Conservation (phyloP, 331 rosid species). For the Erythrophleum ivorense region DNA sequence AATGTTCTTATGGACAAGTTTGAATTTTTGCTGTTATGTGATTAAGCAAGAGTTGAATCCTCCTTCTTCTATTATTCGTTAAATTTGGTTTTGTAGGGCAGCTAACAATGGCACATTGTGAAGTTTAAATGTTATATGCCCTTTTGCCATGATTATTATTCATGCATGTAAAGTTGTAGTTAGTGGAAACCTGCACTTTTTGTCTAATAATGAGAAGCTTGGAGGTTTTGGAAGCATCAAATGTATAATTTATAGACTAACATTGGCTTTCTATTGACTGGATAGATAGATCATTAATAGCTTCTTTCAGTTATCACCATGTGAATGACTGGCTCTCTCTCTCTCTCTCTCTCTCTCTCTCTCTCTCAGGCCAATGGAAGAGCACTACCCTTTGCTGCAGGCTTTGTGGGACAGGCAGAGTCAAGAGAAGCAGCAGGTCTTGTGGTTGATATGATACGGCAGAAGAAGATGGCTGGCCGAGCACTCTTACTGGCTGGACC, state of each 20-base stretch:
- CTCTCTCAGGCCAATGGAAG: conserved; percentile 66
- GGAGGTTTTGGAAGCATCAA: neutral
- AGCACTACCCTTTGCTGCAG: conserved; percentile 82
- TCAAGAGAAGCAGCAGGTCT: conserved; percentile 96
- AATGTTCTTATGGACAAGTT: conserved; percentile 9
- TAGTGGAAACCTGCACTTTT: neutral
- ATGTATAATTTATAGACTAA: neutral
- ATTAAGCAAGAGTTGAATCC: neutral
- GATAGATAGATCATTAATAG: neutral
- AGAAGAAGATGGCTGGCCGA: conserved; percentile 97
- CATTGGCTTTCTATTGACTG: neutral
- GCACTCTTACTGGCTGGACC: conserved; percentile 96
- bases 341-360: neutral
- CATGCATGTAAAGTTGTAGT: conserved; percentile 39
- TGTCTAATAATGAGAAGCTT: neutral
- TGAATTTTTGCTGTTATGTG: neutral
- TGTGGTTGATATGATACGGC: conserved; percentile 92
- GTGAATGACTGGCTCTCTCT: too few relatives aligned
- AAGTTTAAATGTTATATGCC: neutral
- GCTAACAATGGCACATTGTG: neutral
- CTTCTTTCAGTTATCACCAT: conserved; percentile 31
- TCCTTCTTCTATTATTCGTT: neutral
- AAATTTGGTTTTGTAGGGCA: neutral
- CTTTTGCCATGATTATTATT: neutral
- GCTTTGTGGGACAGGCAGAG: conserved; percentile 95